Percentiles rank a stretch among this genome's conserved stretches.
phyloP scores from a whole-genome alignment of 116 monocot species.

The Cymodocea nodosa region DNA sequence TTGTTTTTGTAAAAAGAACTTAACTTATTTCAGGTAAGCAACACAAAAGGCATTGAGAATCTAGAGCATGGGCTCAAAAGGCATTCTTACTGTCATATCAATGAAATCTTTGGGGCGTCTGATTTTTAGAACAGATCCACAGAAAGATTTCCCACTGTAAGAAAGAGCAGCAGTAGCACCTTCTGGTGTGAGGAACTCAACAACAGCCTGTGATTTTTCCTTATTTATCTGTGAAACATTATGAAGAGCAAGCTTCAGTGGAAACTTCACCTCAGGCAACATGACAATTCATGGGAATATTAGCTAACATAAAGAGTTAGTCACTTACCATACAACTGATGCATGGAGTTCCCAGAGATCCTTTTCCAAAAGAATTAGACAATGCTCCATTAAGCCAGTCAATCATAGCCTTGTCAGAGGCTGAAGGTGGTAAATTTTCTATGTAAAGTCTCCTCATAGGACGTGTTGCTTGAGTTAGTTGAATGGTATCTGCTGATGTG shows the following conservation, averaged over 20 bases:
- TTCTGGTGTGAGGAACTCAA: slow-evolving; percentile 96
- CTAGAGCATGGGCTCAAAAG: neutral
- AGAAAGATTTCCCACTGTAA: slow-evolving; percentile 59
- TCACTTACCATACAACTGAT: slow-evolving; percentile 83
- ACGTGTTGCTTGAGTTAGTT: slow-evolving; percentile 94
- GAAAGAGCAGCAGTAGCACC: slow-evolving; percentile 89
- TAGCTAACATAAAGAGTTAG: neutral
- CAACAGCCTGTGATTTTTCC: slow-evolving; percentile 85
- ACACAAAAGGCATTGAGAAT: neutral
- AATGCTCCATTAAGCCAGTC: slow-evolving; percentile 67
- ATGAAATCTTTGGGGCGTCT: slow-evolving; percentile 90
- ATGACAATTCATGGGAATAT: neutral
- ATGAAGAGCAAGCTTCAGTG: neutral
- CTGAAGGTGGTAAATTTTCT: slow-evolving; percentile 60
- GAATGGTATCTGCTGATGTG: slow-evolving; percentile 50
- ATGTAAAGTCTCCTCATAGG: slow-evolving; percentile 85
- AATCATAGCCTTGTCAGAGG: slow-evolving; percentile 58
- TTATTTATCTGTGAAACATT: slow-evolving; percentile 62
- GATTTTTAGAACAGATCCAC: slow-evolving; percentile 67
- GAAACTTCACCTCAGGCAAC: neutral
- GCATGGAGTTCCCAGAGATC: slow-evolving; percentile 61
- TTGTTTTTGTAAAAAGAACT: neutral
- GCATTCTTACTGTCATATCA: slow-evolving; percentile 59
- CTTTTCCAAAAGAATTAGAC: slow-evolving; percentile 32
- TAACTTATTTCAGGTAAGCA: neutral